phyloP scores from a whole-genome alignment of 1,139 yeast genomes.

The Magnusiomyces magnusii region DNA sequence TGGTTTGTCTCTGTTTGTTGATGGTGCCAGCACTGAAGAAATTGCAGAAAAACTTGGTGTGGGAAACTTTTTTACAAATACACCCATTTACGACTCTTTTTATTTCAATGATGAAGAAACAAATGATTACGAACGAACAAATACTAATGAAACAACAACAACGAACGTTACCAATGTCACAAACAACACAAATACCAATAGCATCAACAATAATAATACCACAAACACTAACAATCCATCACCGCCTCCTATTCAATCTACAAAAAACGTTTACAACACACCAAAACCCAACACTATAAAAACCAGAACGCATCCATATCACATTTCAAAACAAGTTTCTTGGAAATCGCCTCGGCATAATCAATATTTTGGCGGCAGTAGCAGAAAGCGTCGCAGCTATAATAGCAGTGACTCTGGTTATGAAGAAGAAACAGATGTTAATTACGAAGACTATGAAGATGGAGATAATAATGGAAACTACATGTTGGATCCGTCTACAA shows the following conservation, averaged over 20 bases:
- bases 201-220: background rate
- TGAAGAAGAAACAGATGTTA: background rate
- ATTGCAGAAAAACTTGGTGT: background rate
- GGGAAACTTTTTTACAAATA: background rate
- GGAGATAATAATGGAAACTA: background rate
- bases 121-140: background rate
- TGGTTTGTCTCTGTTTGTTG: background rate
- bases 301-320: background rate
- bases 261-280: background rate
- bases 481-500: background rate
- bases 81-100: background rate
- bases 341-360: background rate
- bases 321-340: background rate
- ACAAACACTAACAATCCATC: background rate
- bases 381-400: background rate
- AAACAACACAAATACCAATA: background rate
- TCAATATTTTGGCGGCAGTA: background rate
- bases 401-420: background rate
- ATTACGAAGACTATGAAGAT: background rate
- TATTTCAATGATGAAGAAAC: background rate
- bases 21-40: background rate
- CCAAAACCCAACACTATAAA: background rate
- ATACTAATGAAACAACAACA: background rate
- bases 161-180: background rate
- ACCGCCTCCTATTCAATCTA: background rate